Evolutionary conservation across 306 rosid species (phyloP).

Genomic region (Prunus padus): DNA sequence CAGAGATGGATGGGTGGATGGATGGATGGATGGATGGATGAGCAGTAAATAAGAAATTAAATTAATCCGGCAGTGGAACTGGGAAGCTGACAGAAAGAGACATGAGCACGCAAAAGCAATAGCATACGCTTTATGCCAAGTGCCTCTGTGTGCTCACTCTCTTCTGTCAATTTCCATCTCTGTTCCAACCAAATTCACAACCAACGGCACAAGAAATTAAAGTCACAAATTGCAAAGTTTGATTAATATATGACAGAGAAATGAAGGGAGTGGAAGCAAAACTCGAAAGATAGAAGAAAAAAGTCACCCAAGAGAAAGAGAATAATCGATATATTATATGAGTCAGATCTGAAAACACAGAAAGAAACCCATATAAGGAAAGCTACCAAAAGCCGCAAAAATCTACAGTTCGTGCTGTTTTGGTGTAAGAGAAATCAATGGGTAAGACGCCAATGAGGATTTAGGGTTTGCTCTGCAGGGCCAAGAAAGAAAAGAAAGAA

Average conservation of each 20-base stretch:
- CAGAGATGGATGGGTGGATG: conserved; percentile 19
- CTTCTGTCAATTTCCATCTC: conserved; percentile 92
- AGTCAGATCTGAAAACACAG: conserved; percentile 53
- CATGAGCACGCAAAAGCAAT: conserved; percentile 89
- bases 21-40: conserved; percentile 18
- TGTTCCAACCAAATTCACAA: conserved; percentile 32
- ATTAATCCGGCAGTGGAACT: conserved; percentile 41
- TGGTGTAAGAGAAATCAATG: neutral
- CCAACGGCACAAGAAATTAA: neutral
- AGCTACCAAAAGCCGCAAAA: conserved; percentile 1
- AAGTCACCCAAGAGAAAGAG: neutral
- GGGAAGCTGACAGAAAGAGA: conserved; percentile 82
- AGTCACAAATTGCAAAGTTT: neutral
- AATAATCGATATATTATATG: neutral
- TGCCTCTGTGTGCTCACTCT: conserved; percentile 99
- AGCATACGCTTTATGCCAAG: conserved; percentile 47
- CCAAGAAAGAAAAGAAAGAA: neutral
- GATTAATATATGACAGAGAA: neutral
- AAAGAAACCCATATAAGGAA: conserved; percentile 31
- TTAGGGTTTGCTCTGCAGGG: conserved; percentile 42
- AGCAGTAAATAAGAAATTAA: neutral
- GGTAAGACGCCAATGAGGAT: neutral
- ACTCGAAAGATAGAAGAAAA: neutral
- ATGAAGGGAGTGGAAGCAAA: neutral
- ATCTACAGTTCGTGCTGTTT: conserved; percentile 24